Base-by-base conservation (phyloP, 2,329 filamentous ascomycete species). In the Septoria linicola region DNA sequence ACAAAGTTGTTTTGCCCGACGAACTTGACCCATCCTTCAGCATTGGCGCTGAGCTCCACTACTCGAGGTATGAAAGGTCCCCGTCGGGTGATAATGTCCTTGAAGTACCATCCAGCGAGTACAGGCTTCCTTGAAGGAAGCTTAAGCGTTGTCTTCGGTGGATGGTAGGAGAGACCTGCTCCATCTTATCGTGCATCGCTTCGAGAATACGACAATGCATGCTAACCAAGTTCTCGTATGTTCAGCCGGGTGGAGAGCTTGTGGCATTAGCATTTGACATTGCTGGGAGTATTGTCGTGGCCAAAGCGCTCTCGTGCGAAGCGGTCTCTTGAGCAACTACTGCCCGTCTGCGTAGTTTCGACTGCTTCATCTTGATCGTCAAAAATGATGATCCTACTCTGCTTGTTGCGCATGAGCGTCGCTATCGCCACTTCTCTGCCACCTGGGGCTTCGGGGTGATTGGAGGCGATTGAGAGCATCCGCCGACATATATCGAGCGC, bases 1-100 rank as follows among this genome's bases (percentile, higher is more conserved):
- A 41, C 39, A 11, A 11, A 20, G 16, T 23, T 23, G 11, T 14
- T 16, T 7, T 40, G 4, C 17, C 4, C n/a, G 20, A 41, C 21
- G 39, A 41, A 16, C 19, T 41, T 25, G 36, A 40, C 16, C 36
- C 36, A 40, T 13, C 36, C 36, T 13, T 40, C 20, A 23, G 36
- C 36, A 8, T 40, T 19, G 19, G 36, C 6, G 8, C 20, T 40
- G 4, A 40, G 36, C 16, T 40, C 16, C 36, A 14, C 20, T 6
- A 20, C 36, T 40, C 36, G 16, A 19, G 36, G 20, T 20, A 4
- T 8, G 36, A 20, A 20, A 8, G 20, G 20, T 13, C 16, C 23
- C 10, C 23, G 19, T 27, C 21, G 19, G n/a, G 8, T 23, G 8
- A 41, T 8, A n/a, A 41, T 27, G 21, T 41, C 39, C 21, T 25